Evolutionary conservation across 2,329 filamentous ascomycete genomes (phyloP).

Genomic region (Colletotrichum tamarilloi): DNA sequence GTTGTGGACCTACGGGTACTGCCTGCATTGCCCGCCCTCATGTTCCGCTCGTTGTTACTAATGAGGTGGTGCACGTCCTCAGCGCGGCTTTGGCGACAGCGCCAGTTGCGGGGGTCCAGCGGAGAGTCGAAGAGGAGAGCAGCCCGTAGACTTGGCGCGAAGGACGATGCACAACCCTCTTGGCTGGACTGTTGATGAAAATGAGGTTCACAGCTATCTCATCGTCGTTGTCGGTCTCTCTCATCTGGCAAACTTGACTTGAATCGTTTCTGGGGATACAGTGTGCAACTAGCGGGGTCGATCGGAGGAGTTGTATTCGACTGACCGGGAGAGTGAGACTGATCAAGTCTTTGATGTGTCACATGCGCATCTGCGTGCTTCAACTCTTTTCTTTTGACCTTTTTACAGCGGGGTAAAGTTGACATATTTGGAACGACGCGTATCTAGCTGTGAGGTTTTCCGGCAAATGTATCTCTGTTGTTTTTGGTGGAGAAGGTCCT

Average conservation of each 20-base stretch:
- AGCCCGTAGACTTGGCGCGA: not conserved
- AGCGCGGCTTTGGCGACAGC: constrained; percentile 4
- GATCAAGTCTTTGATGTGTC: not conserved
- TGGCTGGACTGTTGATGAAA: not conserved
- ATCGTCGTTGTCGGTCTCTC: not conserved
- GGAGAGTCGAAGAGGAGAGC: not conserved
- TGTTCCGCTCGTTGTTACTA: not conserved
- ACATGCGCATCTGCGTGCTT: not conserved
- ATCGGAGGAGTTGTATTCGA: not conserved
- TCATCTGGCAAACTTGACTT: not conserved
- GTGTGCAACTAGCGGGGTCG: too few species aligned
- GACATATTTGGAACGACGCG: not conserved
- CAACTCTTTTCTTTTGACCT: not conserved
- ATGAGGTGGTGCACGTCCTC: not conserved
- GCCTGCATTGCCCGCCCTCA: not conserved
- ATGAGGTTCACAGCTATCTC: not conserved
- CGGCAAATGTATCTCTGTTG: not conserved
- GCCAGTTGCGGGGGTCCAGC: not conserved
- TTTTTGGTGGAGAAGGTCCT: constrained; percentile 18
- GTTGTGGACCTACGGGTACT: constrained; percentile 1
- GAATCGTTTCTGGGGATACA: not conserved
- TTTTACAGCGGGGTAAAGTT: constrained; percentile 3
- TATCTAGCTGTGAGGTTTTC: constrained; percentile 14
- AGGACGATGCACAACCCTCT: not conserved
- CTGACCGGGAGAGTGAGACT: not conserved